phyloP scores from a whole-genome alignment of 345 rosid species.

The Populus euphratica region DNA sequence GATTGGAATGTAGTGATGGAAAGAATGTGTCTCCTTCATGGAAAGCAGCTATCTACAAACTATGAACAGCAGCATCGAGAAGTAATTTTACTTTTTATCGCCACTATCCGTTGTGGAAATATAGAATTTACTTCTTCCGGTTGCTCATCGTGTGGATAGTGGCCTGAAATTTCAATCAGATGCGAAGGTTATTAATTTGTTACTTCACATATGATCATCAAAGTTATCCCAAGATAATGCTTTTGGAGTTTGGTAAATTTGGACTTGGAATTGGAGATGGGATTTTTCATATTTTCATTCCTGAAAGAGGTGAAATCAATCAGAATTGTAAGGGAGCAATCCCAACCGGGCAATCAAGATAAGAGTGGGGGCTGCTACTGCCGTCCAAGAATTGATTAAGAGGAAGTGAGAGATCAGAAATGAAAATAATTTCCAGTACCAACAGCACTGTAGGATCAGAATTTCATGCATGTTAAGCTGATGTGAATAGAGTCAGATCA shows the following conservation, averaged over 20 bases:
- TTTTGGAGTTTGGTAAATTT: slow-evolving; percentile 61
- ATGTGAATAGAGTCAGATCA: not conserved
- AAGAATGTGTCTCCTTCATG: not conserved
- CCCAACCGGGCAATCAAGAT: not conserved
- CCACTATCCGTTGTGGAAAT: slow-evolving; percentile 25
- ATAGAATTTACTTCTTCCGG: slow-evolving; percentile 58
- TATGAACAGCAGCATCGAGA: slow-evolving; percentile 19
- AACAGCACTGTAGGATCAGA: slow-evolving; percentile 71
- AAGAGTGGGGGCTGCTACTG: not conserved
- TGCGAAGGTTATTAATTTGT: too few relatives aligned
- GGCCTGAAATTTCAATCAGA: slow-evolving; percentile 34
- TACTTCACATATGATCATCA: too few relatives aligned
- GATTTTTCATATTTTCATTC: slow-evolving; percentile 88
- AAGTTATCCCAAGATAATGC: slow-evolving; percentile 37
- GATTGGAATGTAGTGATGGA: not conserved
- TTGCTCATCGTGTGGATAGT: slow-evolving; percentile 77
- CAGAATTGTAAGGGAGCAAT: not conserved
- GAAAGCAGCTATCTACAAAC: not conserved
- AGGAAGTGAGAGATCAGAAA: slow-evolving; percentile 75
- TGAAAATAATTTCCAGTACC: slow-evolving; percentile 81
- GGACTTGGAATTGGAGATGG: slow-evolving; percentile 52
- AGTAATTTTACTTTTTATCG: slow-evolving; percentile 23
- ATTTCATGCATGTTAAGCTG: slow-evolving; percentile 44
- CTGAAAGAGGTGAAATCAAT: slow-evolving; percentile 19
- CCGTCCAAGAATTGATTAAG: slow-evolving; percentile 54